A percentile compares a stretch with the other conserved stretches of the same genome.
These are phyloP conservation scores for Hyaloscypha variabilis DNA, from an alignment of 495 filamentous ascomycete species.

Conservation along the genomic window DNA sequence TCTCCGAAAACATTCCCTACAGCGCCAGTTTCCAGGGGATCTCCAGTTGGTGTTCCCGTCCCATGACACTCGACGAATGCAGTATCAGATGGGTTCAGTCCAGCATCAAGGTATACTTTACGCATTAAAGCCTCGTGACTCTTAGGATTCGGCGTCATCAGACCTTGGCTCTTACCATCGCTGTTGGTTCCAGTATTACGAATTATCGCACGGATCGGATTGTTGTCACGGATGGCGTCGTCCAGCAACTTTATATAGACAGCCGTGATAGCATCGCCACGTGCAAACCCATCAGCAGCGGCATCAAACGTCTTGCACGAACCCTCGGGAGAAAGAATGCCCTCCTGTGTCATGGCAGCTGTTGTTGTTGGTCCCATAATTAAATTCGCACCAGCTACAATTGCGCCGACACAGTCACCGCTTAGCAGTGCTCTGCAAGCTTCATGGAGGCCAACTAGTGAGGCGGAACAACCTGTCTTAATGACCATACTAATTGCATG, in stretches of 20 bases:
- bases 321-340: too few relatives aligned
- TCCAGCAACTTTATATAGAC: slow-evolving; percentile 62
- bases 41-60: slow-evolving; percentile 53
- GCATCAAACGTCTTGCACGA: slow-evolving; percentile 64
- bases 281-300: slow-evolving; percentile 63
- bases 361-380: slow-evolving; percentile 28
- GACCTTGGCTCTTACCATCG: slow-evolving; percentile 58
- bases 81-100: slow-evolving; percentile 40
- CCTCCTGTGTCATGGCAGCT: too few relatives aligned
- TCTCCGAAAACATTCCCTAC: slow-evolving; percentile 5
- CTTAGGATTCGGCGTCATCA: slow-evolving; percentile 56
- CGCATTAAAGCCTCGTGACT: slow-evolving; percentile 60
- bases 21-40: slow-evolving; percentile 40
- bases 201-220: slow-evolving; percentile 65
- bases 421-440: slow-evolving; percentile 79
- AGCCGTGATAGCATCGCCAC: slow-evolving; percentile 63
- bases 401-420: slow-evolving; percentile 41
- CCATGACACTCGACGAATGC: slow-evolving; percentile 43
- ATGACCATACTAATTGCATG: slow-evolving; percentile 60
- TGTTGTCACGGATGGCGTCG: slow-evolving; percentile 56
- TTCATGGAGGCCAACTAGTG: slow-evolving; percentile 60
- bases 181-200: slow-evolving; percentile 51
- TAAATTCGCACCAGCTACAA: slow-evolving; percentile 41
- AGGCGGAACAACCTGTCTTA: slow-evolving; percentile 88
- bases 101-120: slow-evolving; percentile 49